Percentiles rank a stretch among this genome's conserved stretches.
These are phyloP conservation scores for Yamagishiella unicocca DNA, from an alignment of 139 green algal species.

Conservation along the genomic window DNA sequence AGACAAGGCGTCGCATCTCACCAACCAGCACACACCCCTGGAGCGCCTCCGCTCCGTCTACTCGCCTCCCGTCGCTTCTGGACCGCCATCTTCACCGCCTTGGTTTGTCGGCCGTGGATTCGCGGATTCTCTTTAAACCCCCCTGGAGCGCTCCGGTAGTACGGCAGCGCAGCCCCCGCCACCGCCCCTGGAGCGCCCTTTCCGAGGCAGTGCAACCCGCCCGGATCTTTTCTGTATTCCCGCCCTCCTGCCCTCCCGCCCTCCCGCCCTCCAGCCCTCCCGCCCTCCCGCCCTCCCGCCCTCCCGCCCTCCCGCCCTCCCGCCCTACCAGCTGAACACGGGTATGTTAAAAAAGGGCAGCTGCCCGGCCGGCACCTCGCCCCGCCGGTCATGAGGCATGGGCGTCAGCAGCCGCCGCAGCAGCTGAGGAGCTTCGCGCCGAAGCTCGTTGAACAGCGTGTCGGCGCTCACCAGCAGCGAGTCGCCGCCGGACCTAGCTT, in stretches of 20 bases:
- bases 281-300: not conserved
- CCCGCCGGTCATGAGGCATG: conserved; percentile 43
- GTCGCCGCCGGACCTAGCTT: conserved; percentile 4
- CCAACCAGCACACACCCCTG: too few species aligned
- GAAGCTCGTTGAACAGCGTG: conserved; percentile 14
- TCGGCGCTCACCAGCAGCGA: conserved; percentile 30
- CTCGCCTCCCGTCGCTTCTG: too few species aligned
- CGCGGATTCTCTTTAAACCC: too few species aligned
- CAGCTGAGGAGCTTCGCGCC: not conserved
- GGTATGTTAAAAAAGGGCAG: conserved; percentile 43
- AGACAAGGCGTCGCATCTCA: too few species aligned
- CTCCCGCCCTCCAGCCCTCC: not conserved
- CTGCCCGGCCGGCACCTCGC: conserved; percentile 37
- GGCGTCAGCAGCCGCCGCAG: conserved; percentile 17
- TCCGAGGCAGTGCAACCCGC: too few species aligned
- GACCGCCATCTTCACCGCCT: too few species aligned
- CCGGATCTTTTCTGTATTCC: too few species aligned
- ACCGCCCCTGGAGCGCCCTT: too few species aligned
- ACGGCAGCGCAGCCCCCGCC: too few species aligned
- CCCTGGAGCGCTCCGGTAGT: too few species aligned
- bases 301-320: not conserved
- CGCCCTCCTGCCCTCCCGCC: not conserved
- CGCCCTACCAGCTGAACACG: conserved; percentile 38
- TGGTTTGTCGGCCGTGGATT: too few species aligned
- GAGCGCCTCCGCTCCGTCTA: too few species aligned